Percentiles rank a stretch among this genome's conserved stretches.
These are phyloP conservation scores for Pythium aphanidermatum DNA, from an alignment of 352 stramenopile genomes.

Conservation along the genomic window DNA sequence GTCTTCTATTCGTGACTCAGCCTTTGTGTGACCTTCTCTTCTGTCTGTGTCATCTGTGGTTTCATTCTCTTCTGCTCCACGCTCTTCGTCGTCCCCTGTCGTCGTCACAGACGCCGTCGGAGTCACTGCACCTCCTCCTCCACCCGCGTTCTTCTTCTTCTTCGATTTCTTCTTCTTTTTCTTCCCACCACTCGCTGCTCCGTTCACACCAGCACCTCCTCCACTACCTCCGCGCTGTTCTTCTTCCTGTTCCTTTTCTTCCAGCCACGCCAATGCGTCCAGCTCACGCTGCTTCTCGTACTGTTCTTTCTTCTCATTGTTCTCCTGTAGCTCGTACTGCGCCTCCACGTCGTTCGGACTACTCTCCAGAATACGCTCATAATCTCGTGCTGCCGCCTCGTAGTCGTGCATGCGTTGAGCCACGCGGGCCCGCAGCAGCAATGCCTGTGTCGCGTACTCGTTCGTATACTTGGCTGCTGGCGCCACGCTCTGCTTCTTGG, in stretches of 20 bases:
- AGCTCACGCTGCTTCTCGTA: constrained; percentile 36
- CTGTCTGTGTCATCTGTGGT: constrained; percentile 30
- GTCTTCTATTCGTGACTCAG: constrained; percentile 18
- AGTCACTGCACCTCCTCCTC: not conserved
- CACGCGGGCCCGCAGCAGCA: constrained; percentile 51
- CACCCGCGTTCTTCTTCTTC: constrained; percentile 45
- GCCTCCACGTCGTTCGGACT: constrained; percentile 74
- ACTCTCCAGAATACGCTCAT: constrained; percentile 47
- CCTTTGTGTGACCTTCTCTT: constrained; percentile 39
- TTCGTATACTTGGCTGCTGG: constrained; percentile 34
- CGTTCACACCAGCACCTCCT: not conserved
- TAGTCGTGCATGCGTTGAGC: constrained; percentile 38
- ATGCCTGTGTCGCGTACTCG: constrained; percentile 41
- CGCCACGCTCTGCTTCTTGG: constrained; percentile 1
- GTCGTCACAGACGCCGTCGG: not conserved
- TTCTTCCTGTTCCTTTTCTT: constrained; percentile 14
- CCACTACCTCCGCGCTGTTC: constrained; percentile 15
- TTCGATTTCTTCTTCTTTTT: constrained; percentile 75
- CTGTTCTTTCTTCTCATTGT: constrained; percentile 28
- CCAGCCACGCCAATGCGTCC: constrained; percentile 44
- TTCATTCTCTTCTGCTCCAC: not conserved
- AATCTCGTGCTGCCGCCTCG: constrained; percentile 55
- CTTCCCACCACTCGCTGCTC: constrained; percentile 17
- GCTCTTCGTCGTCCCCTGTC: not conserved
- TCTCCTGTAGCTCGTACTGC: constrained; percentile 65